These are phyloP conservation scores for Meredithiella fracta DNA, from an alignment of 2,329 filamentous ascomycete genomes.

Conservation along the genomic window DNA sequence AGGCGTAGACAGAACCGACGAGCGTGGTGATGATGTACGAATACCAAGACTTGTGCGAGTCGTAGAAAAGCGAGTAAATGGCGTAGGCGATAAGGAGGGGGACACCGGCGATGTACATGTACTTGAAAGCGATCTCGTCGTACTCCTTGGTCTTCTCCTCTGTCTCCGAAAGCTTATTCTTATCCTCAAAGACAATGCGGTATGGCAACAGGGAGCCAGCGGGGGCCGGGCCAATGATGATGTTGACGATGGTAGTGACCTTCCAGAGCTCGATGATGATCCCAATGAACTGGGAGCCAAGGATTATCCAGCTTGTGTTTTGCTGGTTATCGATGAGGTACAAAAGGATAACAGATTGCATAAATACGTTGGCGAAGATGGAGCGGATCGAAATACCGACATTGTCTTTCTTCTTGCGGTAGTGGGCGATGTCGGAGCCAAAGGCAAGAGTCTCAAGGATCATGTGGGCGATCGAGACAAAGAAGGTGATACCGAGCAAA, in stretches of 20 bases:
- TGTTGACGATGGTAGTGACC: conserved; percentile 85
- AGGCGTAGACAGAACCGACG: conserved; percentile 90
- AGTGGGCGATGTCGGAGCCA: conserved; percentile 93
- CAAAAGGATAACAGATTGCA: conserved; percentile 90
- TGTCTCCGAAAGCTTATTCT: conserved; percentile 85
- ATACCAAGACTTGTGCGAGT: conserved; percentile 96
- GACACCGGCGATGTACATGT: conserved; percentile 83
- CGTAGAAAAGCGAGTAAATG: conserved; percentile 78
- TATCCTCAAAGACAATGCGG: conserved; percentile 77
- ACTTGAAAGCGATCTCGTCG: conserved; percentile 92
- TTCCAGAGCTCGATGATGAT: conserved; percentile 67
- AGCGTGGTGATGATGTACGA: conserved; percentile 89
- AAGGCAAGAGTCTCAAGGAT: conserved; percentile 92
- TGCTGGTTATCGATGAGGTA: conserved; percentile 96
- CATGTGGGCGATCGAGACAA: conserved; percentile 82
- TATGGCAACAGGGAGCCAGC: conserved; percentile 62
- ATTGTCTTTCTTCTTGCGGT: conserved; percentile 99
- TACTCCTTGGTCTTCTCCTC: conserved; percentile 98
- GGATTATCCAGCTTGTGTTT: conserved; percentile 97
- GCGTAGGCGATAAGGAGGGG: conserved; percentile 82
- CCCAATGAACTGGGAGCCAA: conserved; percentile 79
- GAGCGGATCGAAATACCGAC: conserved; percentile 91
- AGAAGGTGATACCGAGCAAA: conserved; percentile 64
- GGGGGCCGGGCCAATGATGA: conserved; percentile 55
- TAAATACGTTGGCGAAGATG: conserved; percentile 92